Conservation (phyloP, 306 rosid species). For the Corylus americana region DNA sequence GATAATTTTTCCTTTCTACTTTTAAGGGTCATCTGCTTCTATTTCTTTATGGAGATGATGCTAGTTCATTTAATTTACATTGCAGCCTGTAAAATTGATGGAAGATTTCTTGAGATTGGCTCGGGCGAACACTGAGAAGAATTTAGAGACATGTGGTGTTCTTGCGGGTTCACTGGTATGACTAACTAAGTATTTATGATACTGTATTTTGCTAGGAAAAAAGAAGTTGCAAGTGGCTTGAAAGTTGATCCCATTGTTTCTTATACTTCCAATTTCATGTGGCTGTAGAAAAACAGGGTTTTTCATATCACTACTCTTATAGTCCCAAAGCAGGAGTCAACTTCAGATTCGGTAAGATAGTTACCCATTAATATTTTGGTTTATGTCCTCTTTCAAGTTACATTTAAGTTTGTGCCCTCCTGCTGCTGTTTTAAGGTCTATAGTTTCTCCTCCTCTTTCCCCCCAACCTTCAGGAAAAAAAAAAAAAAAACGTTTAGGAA, state of each 20-base stretch:
- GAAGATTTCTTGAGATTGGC: conserved; percentile 92
- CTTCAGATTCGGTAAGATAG: conserved; percentile 89
- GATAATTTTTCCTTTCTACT: conserved; percentile 23
- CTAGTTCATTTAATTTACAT: conserved; percentile 20
- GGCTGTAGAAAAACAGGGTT: conserved; percentile 89
- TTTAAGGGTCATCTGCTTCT: conserved; percentile 18
- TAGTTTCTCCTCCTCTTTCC: not conserved
- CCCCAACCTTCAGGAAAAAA: not conserved
- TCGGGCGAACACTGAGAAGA: conserved; percentile 70
- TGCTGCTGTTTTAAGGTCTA: conserved; percentile 19
- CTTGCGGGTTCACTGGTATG: conserved; percentile 97
- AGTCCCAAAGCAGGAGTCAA: conserved; percentile 96
- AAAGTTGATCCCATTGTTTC: conserved; percentile 31
- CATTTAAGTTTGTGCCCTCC: conserved; percentile 20
- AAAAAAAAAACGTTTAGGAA: not conserved
- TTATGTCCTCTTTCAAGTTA: not conserved
- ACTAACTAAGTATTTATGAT: conserved; percentile 16
- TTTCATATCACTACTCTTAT: conserved; percentile 91
- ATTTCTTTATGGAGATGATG: conserved; percentile 18
- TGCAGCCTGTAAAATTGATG: conserved; percentile 93
- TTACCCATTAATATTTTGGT: conserved; percentile 12
- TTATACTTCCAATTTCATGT: conserved; percentile 34
- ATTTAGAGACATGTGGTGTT: conserved; percentile 93
- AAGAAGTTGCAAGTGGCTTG: conserved; percentile 2
- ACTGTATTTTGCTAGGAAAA: conserved; percentile 25